phyloP scores from a whole-genome alignment of 805 yeast species.

The Starmerella asiatica region DNA sequence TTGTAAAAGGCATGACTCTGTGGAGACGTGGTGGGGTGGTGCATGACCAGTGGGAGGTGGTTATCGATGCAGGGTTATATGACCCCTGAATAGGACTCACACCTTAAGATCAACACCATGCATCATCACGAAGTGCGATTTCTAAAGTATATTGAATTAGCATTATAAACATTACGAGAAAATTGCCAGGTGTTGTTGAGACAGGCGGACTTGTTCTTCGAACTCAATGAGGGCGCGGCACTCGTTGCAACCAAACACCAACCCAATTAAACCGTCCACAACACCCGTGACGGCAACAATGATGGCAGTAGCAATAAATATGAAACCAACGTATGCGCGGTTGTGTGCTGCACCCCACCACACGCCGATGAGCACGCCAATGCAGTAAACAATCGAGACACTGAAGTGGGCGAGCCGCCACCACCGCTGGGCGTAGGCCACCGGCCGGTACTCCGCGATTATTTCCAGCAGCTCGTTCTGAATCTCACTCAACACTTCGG shows the following conservation, averaged over 20 bases:
- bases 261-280: constrained; percentile 64
- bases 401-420: constrained; percentile 59
- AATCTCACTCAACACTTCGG: constrained; percentile 10
- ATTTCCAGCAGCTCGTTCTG: constrained; percentile 40
- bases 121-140: too few species aligned
- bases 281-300: constrained; percentile 52
- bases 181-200: constrained; percentile 10
- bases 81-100: too few species aligned
- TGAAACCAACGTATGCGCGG: constrained; percentile 51
- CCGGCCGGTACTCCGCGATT: constrained; percentile 37
- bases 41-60: too few species aligned
- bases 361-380: constrained; percentile 43
- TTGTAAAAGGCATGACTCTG: too few species aligned
- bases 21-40: too few species aligned
- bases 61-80: too few species aligned
- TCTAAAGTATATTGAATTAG: too few species aligned
- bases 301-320: constrained; percentile 45
- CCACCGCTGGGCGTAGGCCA: constrained; percentile 43
- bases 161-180: not conserved
- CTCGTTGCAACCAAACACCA: constrained; percentile 70
- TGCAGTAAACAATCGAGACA: constrained; percentile 37
- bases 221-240: constrained; percentile 65
- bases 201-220: constrained; percentile 44
- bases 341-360: constrained; percentile 44
- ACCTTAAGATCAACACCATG: too few species aligned